phyloP scores from a whole-genome alignment of 768 basidiomycete species.

The Auricularia heimuer region DNA sequence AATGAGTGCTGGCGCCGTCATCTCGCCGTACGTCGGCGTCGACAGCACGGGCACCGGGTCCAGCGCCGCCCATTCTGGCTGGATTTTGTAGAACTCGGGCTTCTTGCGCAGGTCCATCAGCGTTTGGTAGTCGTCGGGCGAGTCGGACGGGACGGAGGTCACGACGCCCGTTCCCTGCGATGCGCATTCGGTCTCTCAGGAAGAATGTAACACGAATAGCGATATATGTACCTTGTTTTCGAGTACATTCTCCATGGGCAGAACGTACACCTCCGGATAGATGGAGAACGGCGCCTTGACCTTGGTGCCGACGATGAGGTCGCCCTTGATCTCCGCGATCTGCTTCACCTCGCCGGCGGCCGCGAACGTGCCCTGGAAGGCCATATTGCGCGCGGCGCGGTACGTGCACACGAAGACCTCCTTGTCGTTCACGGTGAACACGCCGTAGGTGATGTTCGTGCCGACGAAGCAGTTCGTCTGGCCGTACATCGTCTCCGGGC shows the following conservation, averaged over 20 bases:
- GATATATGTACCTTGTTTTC: constrained; percentile 63
- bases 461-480: constrained; percentile 98
- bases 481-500: constrained; percentile 98
- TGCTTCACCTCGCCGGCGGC: constrained; percentile 63
- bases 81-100: constrained; percentile 90
- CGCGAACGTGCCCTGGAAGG: constrained; percentile 74
- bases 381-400: constrained; percentile 94
- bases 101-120: constrained; percentile 90
- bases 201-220: not conserved
- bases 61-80: constrained; percentile 75
- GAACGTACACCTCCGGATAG: constrained; percentile 80
- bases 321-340: constrained; percentile 68
- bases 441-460: constrained; percentile 78
- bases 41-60: constrained; percentile 82
- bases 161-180: constrained; percentile 83
- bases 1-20: constrained; percentile 75
- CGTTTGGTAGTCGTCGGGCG: constrained; percentile 91
- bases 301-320: constrained; percentile 75
- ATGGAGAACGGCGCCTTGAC: constrained; percentile 81
- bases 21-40: constrained; percentile 87
- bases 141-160: constrained; percentile 96
- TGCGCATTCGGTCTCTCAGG: constrained; percentile 23
- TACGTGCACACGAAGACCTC: constrained; percentile 85
- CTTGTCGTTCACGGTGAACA: constrained; percentile 78
- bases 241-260: constrained; percentile 98